Evolutionary conservation across 495 filamentous ascomycete species (phyloP), one percentile per base, ranked within the genome.

Genomic region (Astrothelium macrocarpum): DNA sequence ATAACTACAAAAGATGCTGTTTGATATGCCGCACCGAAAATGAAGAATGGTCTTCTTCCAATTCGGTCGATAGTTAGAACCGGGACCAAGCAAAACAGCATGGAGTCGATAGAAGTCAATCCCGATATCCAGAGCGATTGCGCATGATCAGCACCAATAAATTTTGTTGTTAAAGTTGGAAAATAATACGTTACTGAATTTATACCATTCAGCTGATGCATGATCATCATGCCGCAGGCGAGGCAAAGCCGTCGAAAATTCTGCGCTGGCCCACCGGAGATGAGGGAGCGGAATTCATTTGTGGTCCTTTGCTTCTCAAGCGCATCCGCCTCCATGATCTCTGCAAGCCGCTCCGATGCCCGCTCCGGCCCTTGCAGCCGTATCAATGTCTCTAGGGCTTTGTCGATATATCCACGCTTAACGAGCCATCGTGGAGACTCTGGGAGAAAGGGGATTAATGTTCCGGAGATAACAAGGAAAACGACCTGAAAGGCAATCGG

Each of bases 401-500:
- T 34, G 28, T 62, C 64, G n/a, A 62, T 26, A 11, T 62, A 11
- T 45, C 64, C 64, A 23, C 60, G 56, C 16, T 23, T 23, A 9
- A 66, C 53, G 7, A 66, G 60, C 64, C 64, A 59, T 2, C 59
- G 53, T 7, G 64, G 64, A 34, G 36, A 53, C 31, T 67, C 65
- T 9, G 65, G 65, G 4, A 67, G 61, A 16, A 45, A 67, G 53
- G 61, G 63, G 5, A 62, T 67, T 5, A 67, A 45, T 11, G 58
- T 53, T 53, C 63, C 53, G 7, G 62, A 64, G 53, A 67, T 64
- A 45, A 28, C 31, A 46, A 36, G 28, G 43, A 71, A 71, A 42
- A 71, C 66, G 16, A 70, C 62, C 32, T 71, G 70, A 61, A 71
- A 71, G 28, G 70, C 68, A 1, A 71, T 56, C 11, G 70, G 70